phyloP scores from a whole-genome alignment of 495 filamentous ascomycete species.

The Hamigera avellanea region DNA sequence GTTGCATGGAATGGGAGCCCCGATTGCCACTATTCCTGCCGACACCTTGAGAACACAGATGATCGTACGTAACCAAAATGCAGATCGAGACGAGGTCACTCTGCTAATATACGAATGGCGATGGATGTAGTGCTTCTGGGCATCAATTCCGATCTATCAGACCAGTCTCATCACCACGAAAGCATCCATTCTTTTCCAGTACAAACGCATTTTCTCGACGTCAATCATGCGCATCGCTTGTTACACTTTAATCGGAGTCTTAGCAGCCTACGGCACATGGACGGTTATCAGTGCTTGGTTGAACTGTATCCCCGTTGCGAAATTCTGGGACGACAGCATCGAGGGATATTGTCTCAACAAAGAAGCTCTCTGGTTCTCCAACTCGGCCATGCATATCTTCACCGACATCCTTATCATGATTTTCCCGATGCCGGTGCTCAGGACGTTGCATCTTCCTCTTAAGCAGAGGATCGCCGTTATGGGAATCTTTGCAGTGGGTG shows the following conservation, averaged over 20 bases:
- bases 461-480: conserved; percentile 36
- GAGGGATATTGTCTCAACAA: conserved; percentile 26
- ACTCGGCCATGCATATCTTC: conserved; percentile 40
- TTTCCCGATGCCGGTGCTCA: conserved; percentile 38
- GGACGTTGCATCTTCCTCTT: conserved; percentile 30
- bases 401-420: conserved; percentile 41
- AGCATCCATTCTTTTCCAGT: conserved; percentile 39
- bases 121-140: conserved; percentile 23
- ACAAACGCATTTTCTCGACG: conserved; percentile 35
- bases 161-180: conserved; percentile 37
- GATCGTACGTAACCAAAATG: conserved; percentile 15
- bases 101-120: conserved; percentile 3
- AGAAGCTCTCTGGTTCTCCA: conserved; percentile 37
- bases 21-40: conserved; percentile 21
- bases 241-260: conserved; percentile 28
- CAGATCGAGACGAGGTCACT: not conserved
- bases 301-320: conserved; percentile 34
- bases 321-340: conserved; percentile 27
- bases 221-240: conserved; percentile 25
- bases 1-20: conserved; percentile 31
- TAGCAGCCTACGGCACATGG: conserved; percentile 31
- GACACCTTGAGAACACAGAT: conserved; percentile 22
- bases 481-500: conserved; percentile 38
- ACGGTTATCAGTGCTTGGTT: conserved; percentile 31
- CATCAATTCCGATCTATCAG: conserved; percentile 35